Conservation (phyloP, 83 land plant genomes). For the Larix sibirica region DNA sequence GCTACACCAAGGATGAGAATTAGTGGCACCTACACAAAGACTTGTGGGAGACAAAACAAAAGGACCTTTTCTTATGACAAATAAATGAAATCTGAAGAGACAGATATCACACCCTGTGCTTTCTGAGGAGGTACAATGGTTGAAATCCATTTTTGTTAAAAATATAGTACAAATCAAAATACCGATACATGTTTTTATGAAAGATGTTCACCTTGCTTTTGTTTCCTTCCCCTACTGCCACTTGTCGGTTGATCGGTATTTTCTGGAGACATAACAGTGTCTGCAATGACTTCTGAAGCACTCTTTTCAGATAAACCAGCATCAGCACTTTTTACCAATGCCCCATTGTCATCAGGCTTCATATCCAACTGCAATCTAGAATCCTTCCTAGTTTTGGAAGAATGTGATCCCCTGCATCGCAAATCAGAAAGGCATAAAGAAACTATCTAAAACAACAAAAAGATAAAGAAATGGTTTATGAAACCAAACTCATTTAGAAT, state of each 20-base stretch:
- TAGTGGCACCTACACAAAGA: no score
- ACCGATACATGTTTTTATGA: not conserved
- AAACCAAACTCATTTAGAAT: no score
- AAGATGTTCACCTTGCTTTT: not conserved
- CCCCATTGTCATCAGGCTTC: not conserved
- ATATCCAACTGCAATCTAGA: not conserved
- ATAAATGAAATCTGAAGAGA: no score
- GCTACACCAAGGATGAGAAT: no score
- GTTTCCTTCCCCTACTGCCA: not conserved
- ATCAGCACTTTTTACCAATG: no score
- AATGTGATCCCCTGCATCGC: not conserved
- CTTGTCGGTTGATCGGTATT: not conserved
- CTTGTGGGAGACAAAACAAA: no score
- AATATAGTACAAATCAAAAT: not conserved
- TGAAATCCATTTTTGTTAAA: not conserved
- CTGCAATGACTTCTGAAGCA: not conserved
- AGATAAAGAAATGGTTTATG: not conserved
- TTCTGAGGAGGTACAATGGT: no score
- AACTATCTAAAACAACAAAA: no score
- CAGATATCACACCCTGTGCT: no score
- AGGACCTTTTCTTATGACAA: no score
- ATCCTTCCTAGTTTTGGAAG: not conserved
- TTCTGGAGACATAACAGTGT: not conserved
- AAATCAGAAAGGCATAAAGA: not conserved
- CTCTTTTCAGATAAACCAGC: no score